Percentiles rank a stretch among this genome's conserved stretches.
phyloP scores from a whole-genome alignment of 352 stramenopile species.

The Phytophthora brassicae region DNA sequence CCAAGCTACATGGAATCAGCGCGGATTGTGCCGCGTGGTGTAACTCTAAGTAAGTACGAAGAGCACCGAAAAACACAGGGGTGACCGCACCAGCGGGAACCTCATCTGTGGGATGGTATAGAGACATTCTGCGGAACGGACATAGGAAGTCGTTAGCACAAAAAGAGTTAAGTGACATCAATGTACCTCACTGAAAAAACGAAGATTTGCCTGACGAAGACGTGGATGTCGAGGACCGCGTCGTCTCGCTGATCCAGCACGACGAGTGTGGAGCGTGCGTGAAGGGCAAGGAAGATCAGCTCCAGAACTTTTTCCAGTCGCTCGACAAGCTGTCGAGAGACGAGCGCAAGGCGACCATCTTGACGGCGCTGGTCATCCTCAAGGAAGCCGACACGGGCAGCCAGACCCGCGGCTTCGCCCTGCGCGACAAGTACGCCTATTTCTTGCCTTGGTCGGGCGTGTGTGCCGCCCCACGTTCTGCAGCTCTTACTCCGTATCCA shows the following conservation, averaged over 20 bases:
- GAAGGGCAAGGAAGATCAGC: background rate
- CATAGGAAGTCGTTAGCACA: conserved; percentile 2
- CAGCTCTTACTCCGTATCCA: background rate
- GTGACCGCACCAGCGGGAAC: background rate
- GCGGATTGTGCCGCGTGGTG: background rate
- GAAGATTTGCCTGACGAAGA: too few species aligned
- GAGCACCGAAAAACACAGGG: background rate
- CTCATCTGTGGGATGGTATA: background rate
- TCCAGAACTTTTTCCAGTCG: background rate
- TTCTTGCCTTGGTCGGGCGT: background rate
- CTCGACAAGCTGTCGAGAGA: background rate
- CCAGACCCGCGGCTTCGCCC: background rate
- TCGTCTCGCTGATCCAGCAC: too few species aligned
- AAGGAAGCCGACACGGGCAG: conserved; percentile 6
- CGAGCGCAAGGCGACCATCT: background rate
- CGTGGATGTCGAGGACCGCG: too few species aligned
- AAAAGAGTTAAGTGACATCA: conserved; percentile 4
- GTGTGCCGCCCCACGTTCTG: background rate
- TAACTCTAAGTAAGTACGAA: background rate
- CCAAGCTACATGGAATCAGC: background rate
- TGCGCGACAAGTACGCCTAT: conserved; percentile 3
- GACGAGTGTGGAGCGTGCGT: background rate
- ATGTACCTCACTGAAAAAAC: background rate
- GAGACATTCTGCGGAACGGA: background rate
- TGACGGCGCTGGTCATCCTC: background rate